These are phyloP conservation scores for Pythium phragmitis DNA, from an alignment of 352 stramenopile genomes.

Conservation along the genomic window DNA sequence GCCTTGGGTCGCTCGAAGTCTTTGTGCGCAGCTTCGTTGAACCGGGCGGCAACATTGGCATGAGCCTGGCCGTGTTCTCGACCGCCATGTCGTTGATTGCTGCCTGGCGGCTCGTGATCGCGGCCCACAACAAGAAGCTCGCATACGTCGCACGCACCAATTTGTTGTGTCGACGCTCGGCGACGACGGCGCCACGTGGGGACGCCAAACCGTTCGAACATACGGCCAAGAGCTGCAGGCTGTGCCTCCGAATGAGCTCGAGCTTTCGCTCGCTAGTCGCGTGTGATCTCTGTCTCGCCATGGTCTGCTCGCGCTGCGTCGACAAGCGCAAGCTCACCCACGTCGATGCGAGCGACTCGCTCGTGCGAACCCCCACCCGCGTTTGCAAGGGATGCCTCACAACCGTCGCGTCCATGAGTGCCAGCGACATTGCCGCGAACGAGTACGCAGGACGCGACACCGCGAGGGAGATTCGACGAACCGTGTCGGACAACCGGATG, in stretches of 20 bases:
- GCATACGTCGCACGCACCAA: slow-evolving; percentile 3
- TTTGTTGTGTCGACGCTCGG: background rate
- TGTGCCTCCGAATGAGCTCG: background rate
- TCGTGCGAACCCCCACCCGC: background rate
- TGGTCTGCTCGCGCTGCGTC: slow-evolving; percentile 14
- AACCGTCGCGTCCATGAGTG: background rate
- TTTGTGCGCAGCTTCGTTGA: slow-evolving; percentile 52
- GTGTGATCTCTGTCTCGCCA: slow-evolving; percentile 9
- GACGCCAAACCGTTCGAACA: background rate
- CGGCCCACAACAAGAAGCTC: slow-evolving; percentile 16
- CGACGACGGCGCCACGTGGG: too few species aligned
- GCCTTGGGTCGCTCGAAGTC: slow-evolving; percentile 37
- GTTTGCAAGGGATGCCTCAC: slow-evolving; percentile 13
- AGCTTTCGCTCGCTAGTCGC: background rate
- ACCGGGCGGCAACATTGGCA: slow-evolving; percentile 21
- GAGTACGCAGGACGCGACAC: slow-evolving; percentile 8
- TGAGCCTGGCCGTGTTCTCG: background rate
- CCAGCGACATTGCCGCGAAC: slow-evolving; percentile 6
- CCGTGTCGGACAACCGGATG: background rate
- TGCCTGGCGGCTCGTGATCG: slow-evolving; percentile 7
- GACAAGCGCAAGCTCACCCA: slow-evolving; percentile 21
- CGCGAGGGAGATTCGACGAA: background rate
- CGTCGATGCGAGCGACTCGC: background rate
- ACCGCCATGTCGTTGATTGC: slow-evolving; percentile 9
- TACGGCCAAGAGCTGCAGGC: background rate